phyloP scores from a whole-genome alignment of 176 grass and related monocot species.

The Olyra latifolia region DNA sequence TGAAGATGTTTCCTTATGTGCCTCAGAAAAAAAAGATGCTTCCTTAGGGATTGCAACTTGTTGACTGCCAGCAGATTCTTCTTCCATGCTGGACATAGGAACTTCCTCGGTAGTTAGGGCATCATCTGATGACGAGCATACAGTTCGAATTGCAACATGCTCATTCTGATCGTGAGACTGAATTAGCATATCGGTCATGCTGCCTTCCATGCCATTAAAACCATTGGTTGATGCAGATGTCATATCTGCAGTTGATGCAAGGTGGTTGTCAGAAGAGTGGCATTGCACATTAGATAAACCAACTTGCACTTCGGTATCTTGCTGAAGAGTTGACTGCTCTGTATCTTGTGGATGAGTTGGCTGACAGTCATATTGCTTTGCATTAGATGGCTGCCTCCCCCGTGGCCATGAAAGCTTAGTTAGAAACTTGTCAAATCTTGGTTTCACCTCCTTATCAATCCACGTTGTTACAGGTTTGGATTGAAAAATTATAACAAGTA shows the following conservation, averaged over 20 bases:
- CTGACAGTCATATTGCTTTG: background rate
- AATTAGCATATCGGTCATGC: background rate
- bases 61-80: background rate
- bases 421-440: background rate
- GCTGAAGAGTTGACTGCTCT: background rate
- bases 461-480: background rate
- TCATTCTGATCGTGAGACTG: background rate
- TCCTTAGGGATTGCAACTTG: background rate
- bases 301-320: background rate
- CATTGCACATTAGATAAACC: background rate
- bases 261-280: background rate
- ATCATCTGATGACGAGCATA: background rate
- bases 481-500: slow-evolving; percentile 2
- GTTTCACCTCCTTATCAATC: background rate
- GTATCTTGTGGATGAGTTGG: background rate
- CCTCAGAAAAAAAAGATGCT: too few relatives aligned
- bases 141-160: background rate
- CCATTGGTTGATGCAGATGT: slow-evolving; percentile 2
- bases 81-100: background rate
- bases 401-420: background rate
- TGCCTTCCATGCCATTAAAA: background rate
- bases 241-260: background rate
- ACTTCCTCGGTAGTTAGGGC: background rate
- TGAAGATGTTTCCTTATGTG: background rate
- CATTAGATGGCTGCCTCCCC: background rate